phyloP scores from a whole-genome alignment of 495 filamentous ascomycete species.

The Aspergillus wentii region DNA sequence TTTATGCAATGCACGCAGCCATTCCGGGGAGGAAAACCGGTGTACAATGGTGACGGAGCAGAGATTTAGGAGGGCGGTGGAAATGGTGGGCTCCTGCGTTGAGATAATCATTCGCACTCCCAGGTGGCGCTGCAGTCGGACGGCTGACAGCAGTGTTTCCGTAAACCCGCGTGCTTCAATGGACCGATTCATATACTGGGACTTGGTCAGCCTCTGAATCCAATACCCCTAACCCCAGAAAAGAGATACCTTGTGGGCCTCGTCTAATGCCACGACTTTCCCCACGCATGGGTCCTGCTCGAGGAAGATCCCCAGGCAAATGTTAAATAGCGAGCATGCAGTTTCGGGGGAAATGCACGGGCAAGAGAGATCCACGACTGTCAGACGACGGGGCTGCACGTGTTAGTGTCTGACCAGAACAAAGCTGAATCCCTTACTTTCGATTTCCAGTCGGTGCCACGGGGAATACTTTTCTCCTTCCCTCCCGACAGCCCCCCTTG shows the following conservation, averaged over 20 bases:
- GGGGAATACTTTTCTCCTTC: not conserved
- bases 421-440: constrained; percentile 1
- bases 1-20: constrained; percentile 54
- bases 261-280: constrained; percentile 53
- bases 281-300: constrained; percentile 39
- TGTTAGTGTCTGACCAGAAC: not conserved
- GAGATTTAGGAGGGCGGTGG: constrained; percentile 60
- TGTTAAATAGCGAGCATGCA: constrained; percentile 67
- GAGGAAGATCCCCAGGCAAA: constrained; percentile 58
- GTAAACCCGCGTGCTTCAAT: constrained; percentile 49
- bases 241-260: constrained; percentile 50
- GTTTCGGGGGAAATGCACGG: constrained; percentile 62
- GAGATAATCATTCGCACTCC: constrained; percentile 63
- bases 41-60: constrained; percentile 73
- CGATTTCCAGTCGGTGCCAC: constrained; percentile 6
- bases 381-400: constrained; percentile 49
- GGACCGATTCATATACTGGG: constrained; percentile 46
- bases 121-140: constrained; percentile 68
- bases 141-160: constrained; percentile 55
- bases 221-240: no score
- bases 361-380: constrained; percentile 71
- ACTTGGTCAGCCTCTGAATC: not conserved
- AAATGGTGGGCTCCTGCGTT: constrained; percentile 77
- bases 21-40: constrained; percentile 66
- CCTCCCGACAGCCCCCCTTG: constrained; percentile 2